Evolutionary conservation across 768 basidiomycete genomes (phyloP).

Genomic region (Mycena chlorophos): DNA sequence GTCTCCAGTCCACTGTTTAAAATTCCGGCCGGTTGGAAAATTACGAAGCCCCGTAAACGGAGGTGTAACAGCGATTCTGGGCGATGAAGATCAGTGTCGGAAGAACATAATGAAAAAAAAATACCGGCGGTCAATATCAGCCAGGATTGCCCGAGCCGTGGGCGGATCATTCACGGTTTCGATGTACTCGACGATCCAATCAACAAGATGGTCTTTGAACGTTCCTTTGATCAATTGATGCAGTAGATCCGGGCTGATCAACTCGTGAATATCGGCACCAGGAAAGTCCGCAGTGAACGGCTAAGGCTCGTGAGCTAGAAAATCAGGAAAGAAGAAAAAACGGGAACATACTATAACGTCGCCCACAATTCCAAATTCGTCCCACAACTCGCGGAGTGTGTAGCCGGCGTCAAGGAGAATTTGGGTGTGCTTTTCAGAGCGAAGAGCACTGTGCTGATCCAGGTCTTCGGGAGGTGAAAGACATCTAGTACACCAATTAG

Average conservation of each 20-base stretch:
- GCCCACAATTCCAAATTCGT: conserved; percentile 22
- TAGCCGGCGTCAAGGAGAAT: conserved; percentile 11
- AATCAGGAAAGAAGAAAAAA: neutral
- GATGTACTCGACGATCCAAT: conserved; percentile 32
- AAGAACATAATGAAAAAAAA: neutral
- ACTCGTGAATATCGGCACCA: conserved; percentile 34
- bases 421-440: conserved; percentile 22
- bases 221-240: conserved; percentile 31
- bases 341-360: conserved; percentile 25
- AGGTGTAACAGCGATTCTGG: conserved; percentile 25
- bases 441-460: neutral
- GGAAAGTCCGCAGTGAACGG: conserved; percentile 36
- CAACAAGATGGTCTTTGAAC: conserved; percentile 38
- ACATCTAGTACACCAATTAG: no score
- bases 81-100: neutral
- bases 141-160: conserved; percentile 21
- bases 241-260: conserved; percentile 30
- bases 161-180: conserved; percentile 6
- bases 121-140: conserved; percentile 33
- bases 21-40: conserved; percentile 22
- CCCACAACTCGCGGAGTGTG: conserved; percentile 25
- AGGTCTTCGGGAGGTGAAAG: no score
- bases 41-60: conserved; percentile 22
- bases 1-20: conserved; percentile 27
- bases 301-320: conserved; percentile 21